phyloP scores from a whole-genome alignment of 2,329 filamentous ascomycete genomes.

The Rutstroemia sydowiana region DNA sequence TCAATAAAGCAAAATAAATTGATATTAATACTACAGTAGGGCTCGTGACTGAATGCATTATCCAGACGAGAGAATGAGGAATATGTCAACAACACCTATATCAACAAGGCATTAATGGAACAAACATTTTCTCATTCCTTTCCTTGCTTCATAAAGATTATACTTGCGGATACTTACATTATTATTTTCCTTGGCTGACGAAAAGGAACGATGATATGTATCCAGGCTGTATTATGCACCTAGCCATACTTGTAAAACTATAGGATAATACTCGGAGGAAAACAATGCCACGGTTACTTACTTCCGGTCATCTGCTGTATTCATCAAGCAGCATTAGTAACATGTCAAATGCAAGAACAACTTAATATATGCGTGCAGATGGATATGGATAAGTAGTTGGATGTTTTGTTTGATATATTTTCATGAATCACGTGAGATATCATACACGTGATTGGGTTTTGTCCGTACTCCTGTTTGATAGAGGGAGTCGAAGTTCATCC shows the following conservation, averaged over 20 bases:
- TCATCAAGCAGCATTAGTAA: background rate
- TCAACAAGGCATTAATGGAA: background rate
- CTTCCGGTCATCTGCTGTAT: conserved; percentile 5
- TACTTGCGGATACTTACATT: conserved; percentile 11
- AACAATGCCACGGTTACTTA: background rate
- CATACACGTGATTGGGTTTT: no score
- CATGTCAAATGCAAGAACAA: background rate
- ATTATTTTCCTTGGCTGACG: conserved; percentile 6
- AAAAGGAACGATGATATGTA: conserved; percentile 6
- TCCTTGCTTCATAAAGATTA: conserved; percentile 2
- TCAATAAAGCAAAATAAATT: background rate
- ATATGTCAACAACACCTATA: background rate
- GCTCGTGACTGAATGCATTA: conserved; percentile 3
- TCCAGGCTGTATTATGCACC: conserved; percentile 7
- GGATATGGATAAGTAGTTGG: no score
- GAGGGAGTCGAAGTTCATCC: no score
- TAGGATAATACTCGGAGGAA: conserved; percentile 7
- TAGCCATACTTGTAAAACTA: conserved; percentile 7
- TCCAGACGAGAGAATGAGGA: background rate
- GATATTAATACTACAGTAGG: no score
- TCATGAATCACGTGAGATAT: no score
- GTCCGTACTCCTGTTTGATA: no score
- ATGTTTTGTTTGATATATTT: no score
- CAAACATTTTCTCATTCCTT: background rate
- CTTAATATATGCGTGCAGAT: background rate